A percentile compares a stretch with the other conserved stretches of the same genome.
phyloP scores from a whole-genome alignment of 1,284 basidiomycete genomes.

The Anthracocystis panici-leucophaei region DNA sequence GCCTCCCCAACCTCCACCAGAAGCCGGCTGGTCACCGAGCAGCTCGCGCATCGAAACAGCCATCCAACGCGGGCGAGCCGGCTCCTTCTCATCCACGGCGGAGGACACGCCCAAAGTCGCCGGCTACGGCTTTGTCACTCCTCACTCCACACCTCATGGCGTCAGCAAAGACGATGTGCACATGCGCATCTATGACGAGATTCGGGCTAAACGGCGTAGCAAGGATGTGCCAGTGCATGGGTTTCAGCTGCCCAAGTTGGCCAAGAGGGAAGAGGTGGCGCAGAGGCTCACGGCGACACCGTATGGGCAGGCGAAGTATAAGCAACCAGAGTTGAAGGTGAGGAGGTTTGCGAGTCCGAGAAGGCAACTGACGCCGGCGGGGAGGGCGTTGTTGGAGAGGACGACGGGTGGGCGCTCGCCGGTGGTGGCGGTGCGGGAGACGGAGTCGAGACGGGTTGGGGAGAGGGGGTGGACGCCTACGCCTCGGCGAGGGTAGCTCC shows the following conservation, averaged over 20 bases:
- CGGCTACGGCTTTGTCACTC: constrained; percentile 62
- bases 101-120: constrained; percentile 43
- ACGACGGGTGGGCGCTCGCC: background rate
- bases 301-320: constrained; percentile 34
- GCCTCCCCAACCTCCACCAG: background rate
- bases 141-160: constrained; percentile 34
- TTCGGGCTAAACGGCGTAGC: constrained; percentile 8
- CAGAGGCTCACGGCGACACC: constrained; percentile 17
- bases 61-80: constrained; percentile 40
- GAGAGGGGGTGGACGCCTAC: constrained; percentile 39
- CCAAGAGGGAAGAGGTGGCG: constrained; percentile 26
- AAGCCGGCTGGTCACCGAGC: constrained; percentile 42
- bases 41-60: constrained; percentile 62
- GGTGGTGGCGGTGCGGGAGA: background rate
- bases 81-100: constrained; percentile 7
- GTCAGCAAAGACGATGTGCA: constrained; percentile 21
- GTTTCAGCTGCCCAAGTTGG: constrained; percentile 22
- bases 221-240: background rate
- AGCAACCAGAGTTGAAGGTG: background rate
- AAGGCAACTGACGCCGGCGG: constrained; percentile 34
- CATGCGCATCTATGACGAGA: constrained; percentile 33
- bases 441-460: background rate
- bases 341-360: constrained; percentile 18
- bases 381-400: constrained; percentile 33
- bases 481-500: constrained; percentile 7